Percentiles rank a stretch among this genome's conserved stretches.
These are phyloP conservation scores for Gossypium australe DNA, from an alignment of 345 rosid species.

Conservation along the genomic window DNA sequence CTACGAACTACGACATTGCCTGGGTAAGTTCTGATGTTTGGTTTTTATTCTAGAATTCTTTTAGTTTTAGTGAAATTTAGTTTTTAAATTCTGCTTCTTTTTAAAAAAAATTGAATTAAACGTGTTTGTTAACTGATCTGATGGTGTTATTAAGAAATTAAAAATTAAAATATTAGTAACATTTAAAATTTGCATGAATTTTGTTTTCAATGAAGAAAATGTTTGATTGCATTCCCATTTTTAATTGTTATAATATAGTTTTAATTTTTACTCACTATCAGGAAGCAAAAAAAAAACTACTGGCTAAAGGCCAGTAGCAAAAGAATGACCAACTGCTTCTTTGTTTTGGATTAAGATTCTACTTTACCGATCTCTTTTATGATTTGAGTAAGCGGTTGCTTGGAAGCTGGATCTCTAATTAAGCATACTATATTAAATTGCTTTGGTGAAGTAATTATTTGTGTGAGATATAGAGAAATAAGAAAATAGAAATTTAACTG, in stretches of 20 bases:
- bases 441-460: not conserved
- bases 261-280: not conserved
- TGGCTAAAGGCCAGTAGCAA: not conserved
- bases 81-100: not conserved
- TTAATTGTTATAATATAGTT: not conserved
- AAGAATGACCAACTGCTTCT: not conserved
- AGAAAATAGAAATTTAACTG: not conserved
- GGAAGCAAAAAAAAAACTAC: not conserved
- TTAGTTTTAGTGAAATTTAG: not conserved
- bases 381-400: not conserved
- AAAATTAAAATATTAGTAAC: not conserved
- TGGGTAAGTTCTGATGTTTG: not conserved
- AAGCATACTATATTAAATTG: not conserved
- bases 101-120: not conserved
- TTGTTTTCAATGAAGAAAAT: not conserved
- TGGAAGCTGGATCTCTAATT: constrained; percentile 1
- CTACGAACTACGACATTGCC: not conserved
- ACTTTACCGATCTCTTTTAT: not conserved
- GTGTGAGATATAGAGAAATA: not conserved
- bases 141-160: not conserved
- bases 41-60: not conserved
- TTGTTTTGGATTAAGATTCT: not conserved
- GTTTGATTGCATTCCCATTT: not conserved
- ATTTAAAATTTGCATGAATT: not conserved
- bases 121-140: not conserved